phyloP scores from a whole-genome alignment of 106 monocot species.

The Agapanthus africanus region DNA sequence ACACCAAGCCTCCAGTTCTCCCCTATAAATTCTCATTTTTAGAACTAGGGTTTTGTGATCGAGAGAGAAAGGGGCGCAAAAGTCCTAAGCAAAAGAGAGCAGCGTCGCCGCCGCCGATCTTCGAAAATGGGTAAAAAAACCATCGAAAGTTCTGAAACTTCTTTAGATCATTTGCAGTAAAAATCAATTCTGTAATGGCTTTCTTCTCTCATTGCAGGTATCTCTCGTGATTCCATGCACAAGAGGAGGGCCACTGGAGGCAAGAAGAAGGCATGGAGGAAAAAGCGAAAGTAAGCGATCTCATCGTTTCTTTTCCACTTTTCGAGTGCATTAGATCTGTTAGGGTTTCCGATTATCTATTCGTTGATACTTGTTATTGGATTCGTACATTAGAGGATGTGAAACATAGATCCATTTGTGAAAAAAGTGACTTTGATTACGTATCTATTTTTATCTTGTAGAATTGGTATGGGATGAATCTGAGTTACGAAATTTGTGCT shows the following conservation, averaged over 20 bases:
- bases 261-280: conserved; percentile 28
- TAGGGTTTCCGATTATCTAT: no score
- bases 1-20: no score
- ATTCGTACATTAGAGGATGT: no score
- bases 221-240: conserved; percentile 27
- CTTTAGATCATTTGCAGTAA: neutral
- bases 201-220: conserved; percentile 8
- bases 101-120: neutral
- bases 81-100: no score
- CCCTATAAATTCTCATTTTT: neutral
- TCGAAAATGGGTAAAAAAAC: conserved; percentile 1
- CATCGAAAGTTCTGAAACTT: neutral
- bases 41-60: conserved; percentile 2
- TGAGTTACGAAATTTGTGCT: no score
- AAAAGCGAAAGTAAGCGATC: conserved; percentile 27
- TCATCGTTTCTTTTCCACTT: no score
- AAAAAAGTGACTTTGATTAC: no score
- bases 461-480: no score
- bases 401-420: no score
- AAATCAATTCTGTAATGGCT: neutral
- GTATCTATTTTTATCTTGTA: no score
- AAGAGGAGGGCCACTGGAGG: conserved; percentile 21
- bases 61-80: neutral
- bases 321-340: no score
- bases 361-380: no score